A percentile compares a stretch with the other conserved stretches of the same genome.
phyloP scores from a whole-genome alignment of 106 monocot species.

The Phalaenopsis aphrodite region DNA sequence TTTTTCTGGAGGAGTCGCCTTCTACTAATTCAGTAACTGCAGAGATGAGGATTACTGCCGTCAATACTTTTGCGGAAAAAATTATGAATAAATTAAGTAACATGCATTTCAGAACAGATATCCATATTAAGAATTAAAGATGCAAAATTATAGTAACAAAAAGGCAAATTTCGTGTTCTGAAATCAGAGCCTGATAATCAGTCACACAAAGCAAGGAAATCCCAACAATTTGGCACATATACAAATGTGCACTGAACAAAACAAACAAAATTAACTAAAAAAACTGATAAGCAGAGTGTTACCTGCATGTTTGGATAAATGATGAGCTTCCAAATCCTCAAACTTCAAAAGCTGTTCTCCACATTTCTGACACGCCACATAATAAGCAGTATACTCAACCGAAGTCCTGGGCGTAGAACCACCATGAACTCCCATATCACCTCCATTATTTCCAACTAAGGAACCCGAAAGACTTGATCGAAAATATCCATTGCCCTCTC shows the following conservation, averaged over 20 bases:
- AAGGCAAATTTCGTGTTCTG: too few species aligned
- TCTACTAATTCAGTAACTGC: conserved; percentile 83
- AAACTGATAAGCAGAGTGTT: neutral
- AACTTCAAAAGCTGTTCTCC: conserved; percentile 71
- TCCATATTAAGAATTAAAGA: too few species aligned
- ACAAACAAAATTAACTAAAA: too few species aligned
- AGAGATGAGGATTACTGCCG: neutral
- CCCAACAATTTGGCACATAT: neutral
- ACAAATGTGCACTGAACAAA: too few species aligned
- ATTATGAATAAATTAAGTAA: too few species aligned
- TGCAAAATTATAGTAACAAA: too few species aligned
- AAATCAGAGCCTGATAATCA: neutral
- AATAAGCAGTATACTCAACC: conserved; percentile 1
- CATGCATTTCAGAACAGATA: too few species aligned
- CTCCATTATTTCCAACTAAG: conserved; percentile 20
- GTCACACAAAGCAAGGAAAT: neutral
- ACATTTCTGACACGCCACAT: conserved; percentile 63
- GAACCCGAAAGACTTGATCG: conserved; percentile 15
- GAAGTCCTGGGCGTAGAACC: neutral
- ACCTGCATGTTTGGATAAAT: conserved; percentile 98
- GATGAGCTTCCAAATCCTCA: conserved; percentile 74
- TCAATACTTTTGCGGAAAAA: too few species aligned
- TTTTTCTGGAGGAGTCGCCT: conserved; percentile 97
- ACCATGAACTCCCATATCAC: neutral
- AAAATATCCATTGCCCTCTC: too few species aligned